Conservation (phyloP, 2,329 filamentous ascomycete species). For the Rugonectria rugulosa region DNA sequence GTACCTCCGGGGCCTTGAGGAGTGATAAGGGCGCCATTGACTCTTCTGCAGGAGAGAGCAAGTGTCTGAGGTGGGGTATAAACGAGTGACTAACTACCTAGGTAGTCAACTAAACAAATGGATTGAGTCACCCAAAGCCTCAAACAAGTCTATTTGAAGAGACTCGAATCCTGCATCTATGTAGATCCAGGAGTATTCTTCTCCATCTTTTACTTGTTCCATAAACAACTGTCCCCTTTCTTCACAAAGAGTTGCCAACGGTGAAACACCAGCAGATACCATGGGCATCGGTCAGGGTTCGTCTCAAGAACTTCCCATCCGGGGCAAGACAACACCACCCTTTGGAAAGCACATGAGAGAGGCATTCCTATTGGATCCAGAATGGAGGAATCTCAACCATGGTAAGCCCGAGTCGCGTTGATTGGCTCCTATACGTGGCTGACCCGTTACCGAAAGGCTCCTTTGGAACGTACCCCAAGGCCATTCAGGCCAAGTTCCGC, state of each 20-base stretch:
- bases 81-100: background rate
- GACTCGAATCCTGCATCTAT: too few relatives aligned
- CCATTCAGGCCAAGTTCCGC: conserved; percentile 66
- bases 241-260: background rate
- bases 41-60: too few relatives aligned
- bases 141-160: background rate
- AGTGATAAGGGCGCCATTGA: conserved; percentile 36
- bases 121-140: conserved; percentile 26
- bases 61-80: conserved; percentile 34
- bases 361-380: conserved; percentile 73
- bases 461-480: conserved; percentile 76
- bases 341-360: conserved; percentile 57
- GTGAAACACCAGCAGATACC: background rate
- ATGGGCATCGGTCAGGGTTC: conserved; percentile 31
- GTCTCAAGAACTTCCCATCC: conserved; percentile 33
- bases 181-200: too few relatives aligned
- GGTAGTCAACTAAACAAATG: background rate
- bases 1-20: too few relatives aligned
- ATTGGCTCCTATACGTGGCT: too few relatives aligned
- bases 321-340: conserved; percentile 27
- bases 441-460: too few relatives aligned
- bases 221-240: too few relatives aligned
- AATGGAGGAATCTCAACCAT: conserved; percentile 80
- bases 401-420: too few relatives aligned
- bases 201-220: background rate